Base-by-base conservation (phyloP, 2,329 filamentous ascomycete genomes). In the Fusarium mangiferae region DNA sequence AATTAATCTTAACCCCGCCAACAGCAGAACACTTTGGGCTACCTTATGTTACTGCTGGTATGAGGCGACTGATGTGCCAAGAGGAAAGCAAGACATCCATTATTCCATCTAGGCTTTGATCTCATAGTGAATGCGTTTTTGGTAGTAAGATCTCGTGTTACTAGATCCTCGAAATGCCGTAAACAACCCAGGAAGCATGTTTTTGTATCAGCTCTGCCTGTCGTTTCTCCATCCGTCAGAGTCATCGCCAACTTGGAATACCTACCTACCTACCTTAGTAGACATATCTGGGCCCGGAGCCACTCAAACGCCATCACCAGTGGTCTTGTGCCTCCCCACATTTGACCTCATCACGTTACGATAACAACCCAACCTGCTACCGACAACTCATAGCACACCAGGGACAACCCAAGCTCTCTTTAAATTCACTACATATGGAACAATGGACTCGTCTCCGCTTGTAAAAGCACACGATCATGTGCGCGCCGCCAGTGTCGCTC, bases 401-500 rank as follows among this genome's bases (percentile, higher is more conserved):
- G 56, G 26, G 28, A 60, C 26, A 26, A 28, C 28, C 44, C 30
- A 55, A 41, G 33, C 30, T 30, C 35, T 22, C 35, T 36, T 44
- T 11, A 44, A 44, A 9, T 22, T 48, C 17, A 24, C 15, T 30
- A 18, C 52, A 17, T 52, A 77, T 70, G 72, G 68, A 63, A 79
- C 22, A 56, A 84, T 84, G 83, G 83, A 84, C 39, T 78, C 79
- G 7, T 82, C 83, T 14, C 81, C 83, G 39, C 76, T 84, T 56
- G 75, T 80, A 42, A 81, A 96, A 90, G 96, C 95, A 72, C 94
- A 98, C 83, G 92, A 96, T 76, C 95, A 98, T 84, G 95, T 94
- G 57, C 91, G 92, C 78, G 95, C 94, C 78, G 95, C 94, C 78
- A 95, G 96, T 48, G 91, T 94, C 30, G 87, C 91, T 62, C 91